Evolutionary conservation across 352 stramenopile species (phyloP).

Genomic region (Phytophthora pluvialis): DNA sequence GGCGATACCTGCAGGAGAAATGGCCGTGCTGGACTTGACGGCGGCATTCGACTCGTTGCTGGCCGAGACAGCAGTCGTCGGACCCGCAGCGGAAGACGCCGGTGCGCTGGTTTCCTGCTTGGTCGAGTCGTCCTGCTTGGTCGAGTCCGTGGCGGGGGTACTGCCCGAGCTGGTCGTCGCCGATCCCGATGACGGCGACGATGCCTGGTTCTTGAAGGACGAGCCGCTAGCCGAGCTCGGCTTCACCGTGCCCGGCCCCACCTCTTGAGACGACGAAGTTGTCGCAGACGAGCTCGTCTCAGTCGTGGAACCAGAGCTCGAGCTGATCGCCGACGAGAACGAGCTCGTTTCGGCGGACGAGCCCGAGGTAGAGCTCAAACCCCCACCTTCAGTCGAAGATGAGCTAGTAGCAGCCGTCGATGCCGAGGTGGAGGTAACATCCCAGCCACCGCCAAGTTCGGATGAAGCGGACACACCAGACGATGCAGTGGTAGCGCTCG

Average conservation of each 20-base stretch:
- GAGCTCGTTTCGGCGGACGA: constrained; percentile 9
- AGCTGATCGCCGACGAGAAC: constrained; percentile 3
- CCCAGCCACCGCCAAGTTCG: constrained; percentile 10
- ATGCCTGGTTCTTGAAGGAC: constrained; percentile 38
- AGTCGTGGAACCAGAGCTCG: constrained; percentile 9
- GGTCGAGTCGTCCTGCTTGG: constrained; percentile 14
- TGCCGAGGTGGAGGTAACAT: constrained; percentile 1
- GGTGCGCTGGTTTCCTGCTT: constrained; percentile 14
- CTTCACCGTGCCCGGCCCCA: constrained; percentile 37
- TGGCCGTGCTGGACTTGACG: neutral
- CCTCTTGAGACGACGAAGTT: constrained; percentile 9
- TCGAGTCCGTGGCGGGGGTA: constrained; percentile 6
- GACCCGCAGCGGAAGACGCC: constrained; percentile 1
- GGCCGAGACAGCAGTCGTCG: constrained; percentile 37
- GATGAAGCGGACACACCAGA: constrained; percentile 8
- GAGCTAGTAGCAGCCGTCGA: constrained; percentile 6
- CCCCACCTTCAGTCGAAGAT: neutral
- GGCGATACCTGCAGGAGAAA: constrained; percentile 61
- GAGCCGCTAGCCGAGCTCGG: constrained; percentile 41
- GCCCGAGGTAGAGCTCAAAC: neutral
- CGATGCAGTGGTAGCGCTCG: constrained; percentile 6
- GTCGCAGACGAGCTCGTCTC: constrained; percentile 19
- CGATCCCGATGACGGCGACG: constrained; percentile 23
- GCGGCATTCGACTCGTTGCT: constrained; percentile 50
- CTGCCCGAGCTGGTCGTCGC: constrained; percentile 1